Conservation (phyloP, 75 land plant species). For the Larix kaempferi region DNA sequence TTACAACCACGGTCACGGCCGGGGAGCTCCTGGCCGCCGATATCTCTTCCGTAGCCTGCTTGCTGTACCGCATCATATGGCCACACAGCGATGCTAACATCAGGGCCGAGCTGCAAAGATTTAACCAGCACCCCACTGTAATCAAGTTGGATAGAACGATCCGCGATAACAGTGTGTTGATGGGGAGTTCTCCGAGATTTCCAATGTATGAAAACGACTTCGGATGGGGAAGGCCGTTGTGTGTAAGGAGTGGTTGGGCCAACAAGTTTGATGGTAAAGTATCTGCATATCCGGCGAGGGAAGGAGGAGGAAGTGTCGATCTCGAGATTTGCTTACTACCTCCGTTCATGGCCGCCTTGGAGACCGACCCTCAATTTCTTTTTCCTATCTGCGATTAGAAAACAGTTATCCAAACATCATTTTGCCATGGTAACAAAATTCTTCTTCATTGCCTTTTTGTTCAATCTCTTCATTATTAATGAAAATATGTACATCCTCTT, state of each 20-base stretch:
- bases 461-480: no score
- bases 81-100: neutral
- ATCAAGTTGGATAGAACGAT: neutral
- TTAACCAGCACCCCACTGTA: neutral
- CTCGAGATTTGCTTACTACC: neutral
- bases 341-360: neutral
- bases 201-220: constrained; percentile 6
- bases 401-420: no score
- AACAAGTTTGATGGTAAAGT: neutral
- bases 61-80: neutral
- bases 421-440: no score
- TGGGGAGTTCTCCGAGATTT: constrained; percentile 11
- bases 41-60: neutral
- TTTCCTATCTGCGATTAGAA: neutral
- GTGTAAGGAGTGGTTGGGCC: neutral
- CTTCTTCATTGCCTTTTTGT: neutral
- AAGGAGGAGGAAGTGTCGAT: constrained; percentile 1
- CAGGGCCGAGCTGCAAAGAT: neutral
- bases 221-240: constrained; percentile 6
- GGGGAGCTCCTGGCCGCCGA: constrained; percentile 10
- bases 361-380: neutral
- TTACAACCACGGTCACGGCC: neutral
- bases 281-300: neutral
- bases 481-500: no score
- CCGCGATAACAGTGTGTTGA: neutral